phyloP scores from a whole-genome alignment of 257 asterid species.

The Solanum neorickii region DNA sequence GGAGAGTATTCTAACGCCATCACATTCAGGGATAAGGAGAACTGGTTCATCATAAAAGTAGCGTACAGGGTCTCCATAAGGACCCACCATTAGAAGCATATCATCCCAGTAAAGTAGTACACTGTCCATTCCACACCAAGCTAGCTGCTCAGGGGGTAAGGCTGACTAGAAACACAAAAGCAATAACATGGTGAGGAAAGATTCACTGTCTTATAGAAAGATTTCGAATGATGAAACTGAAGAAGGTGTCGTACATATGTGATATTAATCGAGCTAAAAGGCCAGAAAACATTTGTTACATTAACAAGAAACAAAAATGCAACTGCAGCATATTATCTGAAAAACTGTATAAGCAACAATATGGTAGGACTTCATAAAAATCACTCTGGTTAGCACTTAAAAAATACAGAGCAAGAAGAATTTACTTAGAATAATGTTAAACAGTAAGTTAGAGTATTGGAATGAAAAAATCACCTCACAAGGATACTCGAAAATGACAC shows the following conservation, averaged over 20 bases:
- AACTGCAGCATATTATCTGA: neutral
- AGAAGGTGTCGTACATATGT: neutral
- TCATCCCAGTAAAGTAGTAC: slow-evolving; percentile 93
- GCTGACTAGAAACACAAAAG: slow-evolving; percentile 46
- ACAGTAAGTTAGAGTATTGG: neutral
- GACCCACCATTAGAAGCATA: slow-evolving; percentile 93
- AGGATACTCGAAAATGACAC: slow-evolving; percentile 51
- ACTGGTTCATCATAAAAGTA: slow-evolving; percentile 87
- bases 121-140: slow-evolving; percentile 97
- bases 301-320: neutral
- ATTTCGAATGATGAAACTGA: neutral
- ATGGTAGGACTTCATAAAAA: neutral
- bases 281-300: neutral
- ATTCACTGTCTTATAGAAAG: neutral
- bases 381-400: neutral
- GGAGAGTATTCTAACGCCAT: slow-evolving; percentile 86
- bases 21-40: slow-evolving; percentile 83
- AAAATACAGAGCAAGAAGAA: neutral
- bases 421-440: neutral
- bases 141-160: slow-evolving; percentile 90
- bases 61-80: slow-evolving; percentile 78
- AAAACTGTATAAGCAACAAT: neutral
- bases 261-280: neutral
- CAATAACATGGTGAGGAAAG: neutral
- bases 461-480: slow-evolving; percentile 58